Base-by-base conservation (phyloP, 768 basidiomycete species). In the Kwoniella mangroviensis region DNA sequence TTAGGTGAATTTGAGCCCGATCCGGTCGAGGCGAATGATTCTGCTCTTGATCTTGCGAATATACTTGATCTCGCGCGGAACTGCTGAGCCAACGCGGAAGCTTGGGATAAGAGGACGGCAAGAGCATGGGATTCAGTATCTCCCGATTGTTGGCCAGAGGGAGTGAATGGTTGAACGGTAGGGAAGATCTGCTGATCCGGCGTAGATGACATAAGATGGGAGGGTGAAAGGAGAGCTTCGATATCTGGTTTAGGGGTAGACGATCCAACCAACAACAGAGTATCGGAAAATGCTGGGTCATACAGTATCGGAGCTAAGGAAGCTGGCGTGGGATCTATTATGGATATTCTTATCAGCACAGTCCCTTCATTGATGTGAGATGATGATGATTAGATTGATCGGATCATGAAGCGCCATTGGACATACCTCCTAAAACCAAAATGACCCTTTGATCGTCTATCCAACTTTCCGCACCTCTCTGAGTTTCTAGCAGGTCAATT, bases 381-480 rank as follows among this genome's bases (percentile, higher is more conserved):
- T 49, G 45, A 12, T 19, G 45, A 49, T 49, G 45, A 19, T 49
- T 13, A 15, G 11, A 49, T 11, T 49, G 45, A 49, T 49, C 45
- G 45, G 45, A 49, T 49, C 45, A 49, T 49, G 2, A 49, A 15
- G 19, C 15, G 12, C 54, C 4, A 9, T 34, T 34, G 34, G 26
- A 75, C 77, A 62, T 53, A 78, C 77, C 41, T 28, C 77, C 77
- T 40, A 78, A 59, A 11, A 76, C 67, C 24, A 78, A 53, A 1
- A 78, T 63, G 19, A 76, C 72, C 22, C 75, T 54, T 9, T 70
- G 62, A 5, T 59, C 21, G 3, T 69, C 63, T 22, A 24, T 40
- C 77, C 77, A 78, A 24, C 22, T 63, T 11, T 69, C 70, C 28
- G 60, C 62, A 5, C 75, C 75, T 28, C 57, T 58, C 28, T 66